Conservation (phyloP, 495 filamentous ascomycete species). For the Hapsidospora chrysogenum region DNA sequence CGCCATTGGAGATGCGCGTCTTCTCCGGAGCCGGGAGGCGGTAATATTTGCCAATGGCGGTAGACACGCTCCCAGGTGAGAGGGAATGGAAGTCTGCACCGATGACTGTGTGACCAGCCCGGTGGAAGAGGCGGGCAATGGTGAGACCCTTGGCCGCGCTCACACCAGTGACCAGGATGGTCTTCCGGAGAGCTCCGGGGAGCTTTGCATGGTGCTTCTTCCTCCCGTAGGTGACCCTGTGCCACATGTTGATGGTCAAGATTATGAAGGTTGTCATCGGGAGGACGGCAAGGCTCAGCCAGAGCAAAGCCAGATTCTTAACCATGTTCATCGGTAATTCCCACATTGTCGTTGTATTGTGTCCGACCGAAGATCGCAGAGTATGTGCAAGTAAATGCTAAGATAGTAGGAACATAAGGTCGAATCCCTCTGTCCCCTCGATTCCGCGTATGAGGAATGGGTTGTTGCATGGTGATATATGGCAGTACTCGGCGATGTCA, state of each 20-base stretch:
- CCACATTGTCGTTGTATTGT: too few relatives aligned
- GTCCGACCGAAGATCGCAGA: too few relatives aligned
- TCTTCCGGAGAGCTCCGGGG: background rate
- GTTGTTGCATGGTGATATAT: too few relatives aligned
- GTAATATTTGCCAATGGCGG: slow-evolving; percentile 34
- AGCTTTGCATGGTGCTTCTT: background rate
- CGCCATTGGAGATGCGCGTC: slow-evolving; percentile 1
- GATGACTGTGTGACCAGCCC: slow-evolving; percentile 51
- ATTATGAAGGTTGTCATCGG: background rate
- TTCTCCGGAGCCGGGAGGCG: slow-evolving; percentile 24
- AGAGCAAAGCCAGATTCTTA: background rate
- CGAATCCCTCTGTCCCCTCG: too few relatives aligned
- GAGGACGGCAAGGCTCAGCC: background rate
- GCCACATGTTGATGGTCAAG: background rate
- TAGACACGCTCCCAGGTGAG: slow-evolving; percentile 24
- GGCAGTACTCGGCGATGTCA: too few relatives aligned
- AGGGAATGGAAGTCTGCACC: slow-evolving; percentile 45
- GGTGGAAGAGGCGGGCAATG: slow-evolving; percentile 49
- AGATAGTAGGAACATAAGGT: too few relatives aligned
- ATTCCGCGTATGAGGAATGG: too few relatives aligned
- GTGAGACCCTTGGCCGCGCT: slow-evolving; percentile 49
- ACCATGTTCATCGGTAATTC: too few relatives aligned
- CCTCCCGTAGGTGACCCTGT: background rate
- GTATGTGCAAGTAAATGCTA: too few relatives aligned
- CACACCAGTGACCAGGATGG: slow-evolving; percentile 56